Percentiles rank a stretch among this genome's conserved stretches.
These are phyloP conservation scores for Aspergillus panamensis DNA, from an alignment of 495 filamentous ascomycete genomes.

Conservation along the genomic window DNA sequence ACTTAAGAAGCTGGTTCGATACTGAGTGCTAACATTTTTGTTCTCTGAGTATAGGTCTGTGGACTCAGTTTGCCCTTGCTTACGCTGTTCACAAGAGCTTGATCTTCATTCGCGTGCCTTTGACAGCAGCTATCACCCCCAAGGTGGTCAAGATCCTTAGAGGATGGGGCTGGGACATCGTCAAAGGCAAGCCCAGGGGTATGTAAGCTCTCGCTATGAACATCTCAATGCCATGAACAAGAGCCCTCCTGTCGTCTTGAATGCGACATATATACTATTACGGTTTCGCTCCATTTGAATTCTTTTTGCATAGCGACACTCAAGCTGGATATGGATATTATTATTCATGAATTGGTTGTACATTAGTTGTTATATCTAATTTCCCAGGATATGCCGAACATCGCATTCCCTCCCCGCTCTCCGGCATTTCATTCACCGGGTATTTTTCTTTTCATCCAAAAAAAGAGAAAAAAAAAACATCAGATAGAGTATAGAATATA, in stretches of 20 bases:
- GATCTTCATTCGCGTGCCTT: constrained; percentile 87
- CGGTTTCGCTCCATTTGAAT: constrained; percentile 8
- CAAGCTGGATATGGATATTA: constrained; percentile 21
- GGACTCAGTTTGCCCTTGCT: constrained; percentile 89
- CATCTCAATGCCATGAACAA: not conserved
- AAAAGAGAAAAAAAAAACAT: constrained; percentile 9
- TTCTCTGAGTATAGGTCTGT: constrained; percentile 50
- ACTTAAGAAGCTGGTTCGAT: not conserved
- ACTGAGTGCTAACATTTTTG: not conserved
- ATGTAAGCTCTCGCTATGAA: constrained; percentile 8
- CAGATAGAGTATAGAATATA: constrained; percentile 5
- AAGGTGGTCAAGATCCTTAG: constrained; percentile 85
- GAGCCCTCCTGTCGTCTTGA: not conserved
- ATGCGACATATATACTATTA: constrained; percentile 4
- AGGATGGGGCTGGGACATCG: constrained; percentile 78
- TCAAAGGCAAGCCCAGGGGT: constrained; percentile 55
- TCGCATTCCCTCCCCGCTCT: constrained; percentile 28
- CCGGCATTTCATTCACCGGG: constrained; percentile 16
- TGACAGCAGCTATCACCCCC: constrained; percentile 85
- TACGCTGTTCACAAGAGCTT: constrained; percentile 98
- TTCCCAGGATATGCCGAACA: constrained; percentile 14
- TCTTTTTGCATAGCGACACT: constrained; percentile 30
- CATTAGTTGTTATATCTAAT: constrained; percentile 40
- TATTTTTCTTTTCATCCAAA: constrained; percentile 15
- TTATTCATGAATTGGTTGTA: constrained; percentile 29